Evolutionary conservation across 2,329 filamentous ascomycete species (phyloP).

Genomic region (Aspergillus ustus): DNA sequence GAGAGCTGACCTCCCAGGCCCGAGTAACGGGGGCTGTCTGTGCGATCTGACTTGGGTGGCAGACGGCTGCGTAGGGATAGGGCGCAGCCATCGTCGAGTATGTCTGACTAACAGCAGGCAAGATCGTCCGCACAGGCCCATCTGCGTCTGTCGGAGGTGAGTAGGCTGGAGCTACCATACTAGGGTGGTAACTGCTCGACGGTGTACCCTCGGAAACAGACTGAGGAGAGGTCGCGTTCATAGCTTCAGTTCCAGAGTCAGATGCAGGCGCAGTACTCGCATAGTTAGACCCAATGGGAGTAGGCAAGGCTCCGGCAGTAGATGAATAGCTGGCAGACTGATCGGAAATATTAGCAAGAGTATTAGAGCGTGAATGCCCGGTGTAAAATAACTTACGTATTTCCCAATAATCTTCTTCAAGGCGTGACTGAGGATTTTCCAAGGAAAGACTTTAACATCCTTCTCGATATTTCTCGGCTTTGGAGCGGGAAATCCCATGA

Average conservation of each 20-base stretch:
- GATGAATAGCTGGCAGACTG: slow-evolving; percentile 73
- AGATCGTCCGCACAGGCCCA: slow-evolving; percentile 38
- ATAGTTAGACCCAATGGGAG: slow-evolving; percentile 44
- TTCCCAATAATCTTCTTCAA: slow-evolving; percentile 99
- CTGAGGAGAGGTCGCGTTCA: slow-evolving; percentile 54
- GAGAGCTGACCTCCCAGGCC: slow-evolving; percentile 44
- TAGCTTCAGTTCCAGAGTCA: slow-evolving; percentile 54
- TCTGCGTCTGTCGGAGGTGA: slow-evolving; percentile 47
- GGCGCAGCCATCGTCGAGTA: slow-evolving; percentile 36
- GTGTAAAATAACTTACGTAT: slow-evolving; percentile 67
- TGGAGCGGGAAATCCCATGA: slow-evolving; percentile 94
- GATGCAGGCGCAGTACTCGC: slow-evolving; percentile 49
- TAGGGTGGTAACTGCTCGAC: slow-evolving; percentile 49
- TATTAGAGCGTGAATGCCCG: background rate
- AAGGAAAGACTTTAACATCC: slow-evolving; percentile 97
- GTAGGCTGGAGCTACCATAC: slow-evolving; percentile 48
- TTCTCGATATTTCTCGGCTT: slow-evolving; percentile 99
- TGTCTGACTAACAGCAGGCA: slow-evolving; percentile 36
- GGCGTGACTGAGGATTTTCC: slow-evolving; percentile 84
- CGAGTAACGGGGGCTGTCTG: slow-evolving; percentile 39
- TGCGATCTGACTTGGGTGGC: slow-evolving; percentile 32
- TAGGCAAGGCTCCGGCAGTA: slow-evolving; percentile 56
- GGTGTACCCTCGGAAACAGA: slow-evolving; percentile 52
- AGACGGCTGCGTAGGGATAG: slow-evolving; percentile 40
- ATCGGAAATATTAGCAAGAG: background rate